These are phyloP conservation scores for Eleusine coracana DNA, from an alignment of 176 grass and related monocot genomes.

Conservation along the genomic window DNA sequence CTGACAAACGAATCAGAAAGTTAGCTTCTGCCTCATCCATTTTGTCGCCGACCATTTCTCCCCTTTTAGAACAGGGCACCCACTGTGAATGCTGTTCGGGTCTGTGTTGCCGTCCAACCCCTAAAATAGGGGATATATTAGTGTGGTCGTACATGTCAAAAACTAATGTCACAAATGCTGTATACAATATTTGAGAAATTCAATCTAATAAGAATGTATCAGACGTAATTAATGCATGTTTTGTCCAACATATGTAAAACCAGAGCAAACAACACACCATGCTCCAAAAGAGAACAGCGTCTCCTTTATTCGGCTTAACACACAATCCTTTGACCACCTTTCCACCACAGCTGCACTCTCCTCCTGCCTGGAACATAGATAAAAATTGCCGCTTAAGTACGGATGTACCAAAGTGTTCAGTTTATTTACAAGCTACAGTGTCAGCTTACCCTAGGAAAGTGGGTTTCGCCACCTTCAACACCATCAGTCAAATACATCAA, in stretches of 20 bases:
- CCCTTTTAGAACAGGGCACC: slow-evolving; percentile 83
- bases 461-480: slow-evolving; percentile 95
- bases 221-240: not conserved
- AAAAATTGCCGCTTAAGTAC: not conserved
- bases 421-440: slow-evolving; percentile 5
- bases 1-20: slow-evolving; percentile 42
- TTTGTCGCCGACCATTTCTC: slow-evolving; percentile 98
- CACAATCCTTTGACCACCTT: slow-evolving; percentile 65
- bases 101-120: slow-evolving; percentile 74
- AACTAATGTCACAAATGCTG: not conserved
- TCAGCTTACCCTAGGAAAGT: slow-evolving; percentile 76
- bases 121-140: slow-evolving; percentile 39
- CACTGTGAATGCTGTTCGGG: slow-evolving; percentile 73
- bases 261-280: slow-evolving; percentile 50
- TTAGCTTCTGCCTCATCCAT: slow-evolving; percentile 91
- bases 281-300: slow-evolving; percentile 95
- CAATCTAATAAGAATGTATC: not conserved
- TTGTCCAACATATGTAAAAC: not conserved
- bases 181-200: not conserved
- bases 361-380: slow-evolving; percentile 59
- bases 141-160: not conserved
- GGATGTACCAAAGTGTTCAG: not conserved
- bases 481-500: slow-evolving; percentile 97
- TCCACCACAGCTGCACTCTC: slow-evolving; percentile 85
- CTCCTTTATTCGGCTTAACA: slow-evolving; percentile 94